Evolutionary conservation across 208 protist species (phyloP).

Genomic region (Trypanosoma cruzi): DNA sequence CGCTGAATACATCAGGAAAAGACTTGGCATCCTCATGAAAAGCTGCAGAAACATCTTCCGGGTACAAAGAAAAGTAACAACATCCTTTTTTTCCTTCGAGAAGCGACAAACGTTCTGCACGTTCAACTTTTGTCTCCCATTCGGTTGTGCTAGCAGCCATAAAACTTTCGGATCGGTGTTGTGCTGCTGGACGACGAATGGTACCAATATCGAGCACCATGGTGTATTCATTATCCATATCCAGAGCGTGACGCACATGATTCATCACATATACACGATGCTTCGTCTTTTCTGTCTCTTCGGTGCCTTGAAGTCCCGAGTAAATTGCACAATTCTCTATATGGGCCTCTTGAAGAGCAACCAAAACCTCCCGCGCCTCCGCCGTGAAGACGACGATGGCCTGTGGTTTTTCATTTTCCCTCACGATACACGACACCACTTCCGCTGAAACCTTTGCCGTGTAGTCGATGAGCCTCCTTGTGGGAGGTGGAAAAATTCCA

Average conservation of each 20-base stretch:
- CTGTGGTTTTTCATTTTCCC: constrained; percentile 34
- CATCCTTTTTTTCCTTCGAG: constrained; percentile 32
- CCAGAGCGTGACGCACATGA: constrained; percentile 34
- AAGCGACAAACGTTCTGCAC: constrained; percentile 58
- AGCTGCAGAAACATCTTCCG: constrained; percentile 43
- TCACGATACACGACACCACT: constrained; percentile 48
- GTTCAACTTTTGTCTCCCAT: constrained; percentile 72
- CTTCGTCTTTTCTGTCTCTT: constrained; percentile 28
- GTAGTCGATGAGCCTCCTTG: constrained; percentile 66
- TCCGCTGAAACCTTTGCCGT: constrained; percentile 48
- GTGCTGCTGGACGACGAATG: constrained; percentile 45
- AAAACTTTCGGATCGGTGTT: constrained; percentile 77
- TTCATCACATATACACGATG: constrained; percentile 73
- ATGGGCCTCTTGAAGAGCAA: constrained; percentile 44
- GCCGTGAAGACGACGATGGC: constrained; percentile 77
- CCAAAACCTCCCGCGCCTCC: constrained; percentile 55
- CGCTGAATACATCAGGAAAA: constrained; percentile 37
- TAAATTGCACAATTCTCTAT: constrained; percentile 65
- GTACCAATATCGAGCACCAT: constrained; percentile 87
- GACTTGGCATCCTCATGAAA: constrained; percentile 41
- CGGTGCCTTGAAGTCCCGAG: constrained; percentile 45
- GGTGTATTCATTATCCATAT: constrained; percentile 50
- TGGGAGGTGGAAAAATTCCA: constrained; percentile 57
- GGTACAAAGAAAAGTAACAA: constrained; percentile 83
- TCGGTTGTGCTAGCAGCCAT: constrained; percentile 62